phyloP scores from a whole-genome alignment of 2,329 filamentous ascomycete species.

The Xylaria polymorpha region DNA sequence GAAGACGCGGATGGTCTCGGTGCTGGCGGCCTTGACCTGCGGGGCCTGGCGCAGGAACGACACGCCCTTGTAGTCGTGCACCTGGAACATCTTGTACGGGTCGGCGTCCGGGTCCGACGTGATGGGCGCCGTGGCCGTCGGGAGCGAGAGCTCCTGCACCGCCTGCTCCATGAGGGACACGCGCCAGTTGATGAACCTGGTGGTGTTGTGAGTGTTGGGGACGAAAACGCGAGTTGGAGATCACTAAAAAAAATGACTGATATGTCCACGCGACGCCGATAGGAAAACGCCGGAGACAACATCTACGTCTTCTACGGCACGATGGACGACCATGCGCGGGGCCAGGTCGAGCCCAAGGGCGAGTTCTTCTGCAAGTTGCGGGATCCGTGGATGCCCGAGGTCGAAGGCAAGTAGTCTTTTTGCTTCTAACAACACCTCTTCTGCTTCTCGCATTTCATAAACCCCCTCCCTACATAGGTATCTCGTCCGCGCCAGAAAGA shows the following conservation, averaged over 20 bases:
- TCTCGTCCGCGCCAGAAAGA: too few species aligned
- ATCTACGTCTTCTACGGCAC: constrained; percentile 50
- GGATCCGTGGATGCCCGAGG: constrained; percentile 48
- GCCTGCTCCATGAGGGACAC: constrained; percentile 91
- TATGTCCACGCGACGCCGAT: too few species aligned
- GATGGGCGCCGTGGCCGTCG: constrained; percentile 75
- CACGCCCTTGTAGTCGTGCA: constrained; percentile 92
- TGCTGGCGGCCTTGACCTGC: constrained; percentile 78
- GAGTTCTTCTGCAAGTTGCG: constrained; percentile 48
- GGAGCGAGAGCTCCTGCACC: constrained; percentile 77
- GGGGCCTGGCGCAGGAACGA: constrained; percentile 87
- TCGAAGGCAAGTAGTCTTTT: constrained; percentile 35
- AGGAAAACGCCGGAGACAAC: constrained; percentile 46
- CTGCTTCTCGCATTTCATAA: background rate
- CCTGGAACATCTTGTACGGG: constrained; percentile 89
- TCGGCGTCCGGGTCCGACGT: constrained; percentile 79
- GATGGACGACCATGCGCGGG: constrained; percentile 46
- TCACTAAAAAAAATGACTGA: too few species aligned
- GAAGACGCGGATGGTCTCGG: constrained; percentile 85
- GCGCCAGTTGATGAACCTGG: constrained; percentile 89
- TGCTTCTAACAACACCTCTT: background rate
- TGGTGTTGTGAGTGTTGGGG: too few species aligned
- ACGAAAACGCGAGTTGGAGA: too few species aligned
- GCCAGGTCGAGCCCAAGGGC: constrained; percentile 48
- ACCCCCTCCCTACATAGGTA: too few species aligned